Evolutionary conservation across 768 basidiomycete genomes (phyloP), one percentile per base, ranked within the genome.

Genomic region (Rhizopogon rudus): DNA sequence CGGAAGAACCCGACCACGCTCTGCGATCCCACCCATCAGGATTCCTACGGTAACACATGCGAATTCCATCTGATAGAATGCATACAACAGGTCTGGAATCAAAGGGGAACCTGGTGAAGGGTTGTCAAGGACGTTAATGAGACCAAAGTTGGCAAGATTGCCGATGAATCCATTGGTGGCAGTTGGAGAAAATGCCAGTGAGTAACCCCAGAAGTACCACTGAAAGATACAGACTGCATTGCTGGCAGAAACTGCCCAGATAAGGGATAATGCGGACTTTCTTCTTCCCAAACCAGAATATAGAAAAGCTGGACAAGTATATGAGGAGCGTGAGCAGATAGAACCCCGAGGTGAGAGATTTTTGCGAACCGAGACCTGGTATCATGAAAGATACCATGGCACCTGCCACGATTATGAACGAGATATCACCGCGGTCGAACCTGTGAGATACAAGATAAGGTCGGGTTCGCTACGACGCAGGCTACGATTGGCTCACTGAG

Each of bases 11-110:
- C 91, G 81, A 1, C 91, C 90, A 54, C 93, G 88, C 71, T 95
- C 93, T 5, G 93, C 93, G 49, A 91, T 80, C 8, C 88, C 87
- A 43, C 88, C 88, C 78, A 88, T 76, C 28, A 91, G 67, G 49
- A 91, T 90, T 12, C 76, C 85, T 14, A 87, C 85, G 1, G 90
- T 92, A 16, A 93, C 88, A 53, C 86, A 87, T 20, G 84, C 88
- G 65, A 90, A 92, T 71, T 89, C 88, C 86, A 89, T 87, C 66
- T 91, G 88, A 75, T 89, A 93, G 71, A 93, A 87, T 61, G 82
- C 83, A 75, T 90, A 95, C 31, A 95, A 76, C 46, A 94, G 75
- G 53, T 85, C 85, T 8, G 93, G 93, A 54, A 95, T 82, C 41
- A 91, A 78, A 40, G 86, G 84, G 0, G 88, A 88, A 13, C 89